phyloP scores from a whole-genome alignment of 2,329 filamentous ascomycete genomes.

The Aspergillus oerlinghausenensis region DNA sequence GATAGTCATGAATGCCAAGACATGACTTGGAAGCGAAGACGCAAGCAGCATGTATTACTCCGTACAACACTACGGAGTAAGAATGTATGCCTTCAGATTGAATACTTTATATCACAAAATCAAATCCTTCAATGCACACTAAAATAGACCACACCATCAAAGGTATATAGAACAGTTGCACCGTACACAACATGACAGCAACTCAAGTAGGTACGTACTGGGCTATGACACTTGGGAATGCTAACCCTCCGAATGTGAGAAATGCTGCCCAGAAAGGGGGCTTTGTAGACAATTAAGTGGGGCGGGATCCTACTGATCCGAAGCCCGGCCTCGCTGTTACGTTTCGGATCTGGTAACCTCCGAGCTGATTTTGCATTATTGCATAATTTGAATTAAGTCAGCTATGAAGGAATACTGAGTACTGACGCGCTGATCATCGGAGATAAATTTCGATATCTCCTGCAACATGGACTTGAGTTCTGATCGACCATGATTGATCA shows the following conservation, averaged over 20 bases:
- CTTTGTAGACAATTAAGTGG: conserved; percentile 3
- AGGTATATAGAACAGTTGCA: neutral
- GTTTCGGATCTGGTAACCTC: conserved; percentile 12
- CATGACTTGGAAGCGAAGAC: neutral
- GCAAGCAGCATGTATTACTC: neutral
- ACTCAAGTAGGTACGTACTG: too few relatives aligned
- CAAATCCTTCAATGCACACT: neutral
- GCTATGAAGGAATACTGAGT: neutral
- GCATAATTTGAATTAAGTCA: neutral
- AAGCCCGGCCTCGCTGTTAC: conserved; percentile 4
- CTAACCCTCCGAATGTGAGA: too few relatives aligned
- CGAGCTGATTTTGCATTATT: conserved; percentile 4
- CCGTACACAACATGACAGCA: neutral
- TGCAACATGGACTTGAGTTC: too few relatives aligned
- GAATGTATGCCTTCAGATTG: neutral
- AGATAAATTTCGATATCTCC: neutral
- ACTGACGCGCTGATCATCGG: neutral
- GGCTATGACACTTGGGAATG: neutral
- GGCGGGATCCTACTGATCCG: conserved; percentile 16
- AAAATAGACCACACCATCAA: neutral
- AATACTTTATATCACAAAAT: too few relatives aligned
- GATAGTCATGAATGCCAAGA: neutral
- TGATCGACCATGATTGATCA: neutral
- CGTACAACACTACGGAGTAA: too few relatives aligned
- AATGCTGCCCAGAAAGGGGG: neutral